Evolutionary conservation across 345 rosid species (phyloP).

Genomic region (Citrus reticulata): DNA sequence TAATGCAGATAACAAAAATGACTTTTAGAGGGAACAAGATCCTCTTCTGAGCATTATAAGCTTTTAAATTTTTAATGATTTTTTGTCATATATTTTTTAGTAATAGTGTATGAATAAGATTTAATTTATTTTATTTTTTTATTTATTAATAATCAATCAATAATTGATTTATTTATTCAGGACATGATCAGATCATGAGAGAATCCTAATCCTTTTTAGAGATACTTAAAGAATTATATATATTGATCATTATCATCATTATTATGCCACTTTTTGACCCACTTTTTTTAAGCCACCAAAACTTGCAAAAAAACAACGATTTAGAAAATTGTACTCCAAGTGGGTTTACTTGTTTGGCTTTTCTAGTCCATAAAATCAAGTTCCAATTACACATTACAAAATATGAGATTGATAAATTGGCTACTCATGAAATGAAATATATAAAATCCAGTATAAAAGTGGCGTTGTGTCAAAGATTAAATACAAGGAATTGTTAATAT

Average conservation of each 20-base stretch:
- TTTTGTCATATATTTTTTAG: accelerated
- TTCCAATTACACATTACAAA: too few relatives aligned
- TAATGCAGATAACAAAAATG: neutral
- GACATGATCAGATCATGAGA: too few relatives aligned
- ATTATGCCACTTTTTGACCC: neutral
- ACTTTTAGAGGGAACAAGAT: neutral
- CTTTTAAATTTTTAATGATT: accelerated
- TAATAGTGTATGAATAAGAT: accelerated
- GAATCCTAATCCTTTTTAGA: accelerated
- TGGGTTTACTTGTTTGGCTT: neutral
- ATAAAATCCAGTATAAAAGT: too few relatives aligned
- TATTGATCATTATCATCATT: neutral
- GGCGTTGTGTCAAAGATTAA: too few relatives aligned
- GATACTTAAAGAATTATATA: neutral
- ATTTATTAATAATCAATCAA: too few relatives aligned
- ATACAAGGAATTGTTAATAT: too few relatives aligned
- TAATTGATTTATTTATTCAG: accelerated
- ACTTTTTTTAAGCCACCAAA: neutral
- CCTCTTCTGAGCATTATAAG: accelerated
- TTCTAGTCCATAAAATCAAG: neutral
- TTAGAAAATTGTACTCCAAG: neutral
- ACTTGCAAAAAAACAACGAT: neutral
- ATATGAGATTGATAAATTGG: too few relatives aligned
- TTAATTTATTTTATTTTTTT: too few relatives aligned
- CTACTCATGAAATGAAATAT: too few relatives aligned